A percentile compares a stretch with the other conserved stretches of the same genome.
phyloP scores from a whole-genome alignment of 352 stramenopile species.

The Peronospora belbahrii region DNA sequence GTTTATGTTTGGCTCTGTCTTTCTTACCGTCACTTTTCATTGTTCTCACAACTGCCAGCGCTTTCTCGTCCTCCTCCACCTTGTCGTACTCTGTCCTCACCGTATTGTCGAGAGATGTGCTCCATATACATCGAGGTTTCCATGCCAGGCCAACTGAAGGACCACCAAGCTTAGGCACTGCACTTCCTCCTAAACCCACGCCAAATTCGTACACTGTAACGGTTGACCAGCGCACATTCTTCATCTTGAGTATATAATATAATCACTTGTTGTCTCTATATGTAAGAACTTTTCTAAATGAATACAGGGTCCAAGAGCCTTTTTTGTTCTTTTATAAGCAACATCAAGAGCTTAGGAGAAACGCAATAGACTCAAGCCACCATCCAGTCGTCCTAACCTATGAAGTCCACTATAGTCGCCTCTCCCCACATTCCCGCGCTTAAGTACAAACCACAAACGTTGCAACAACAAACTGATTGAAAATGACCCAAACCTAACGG shows the following conservation, averaged over 20 bases:
- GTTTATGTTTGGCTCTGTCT: constrained; percentile 14
- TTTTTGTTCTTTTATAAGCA: constrained; percentile 12
- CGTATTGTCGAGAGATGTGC: constrained; percentile 30
- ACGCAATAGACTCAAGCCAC: constrained; percentile 2
- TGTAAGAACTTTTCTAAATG: constrained; percentile 10
- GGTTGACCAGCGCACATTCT: constrained; percentile 54
- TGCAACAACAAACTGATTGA: not conserved
- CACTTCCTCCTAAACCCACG: constrained; percentile 40
- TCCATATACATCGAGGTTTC: constrained; percentile 41
- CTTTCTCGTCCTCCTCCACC: constrained; percentile 7
- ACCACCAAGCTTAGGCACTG: constrained; percentile 41
- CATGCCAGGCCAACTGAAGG: constrained; percentile 46
- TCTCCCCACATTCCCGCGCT: constrained; percentile 7
- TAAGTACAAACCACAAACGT: constrained; percentile 4
- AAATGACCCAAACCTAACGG: constrained; percentile 8
- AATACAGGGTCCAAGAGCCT: not conserved
- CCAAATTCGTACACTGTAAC: constrained; percentile 62
- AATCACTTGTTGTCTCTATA: not conserved
- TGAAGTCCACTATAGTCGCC: constrained; percentile 12
- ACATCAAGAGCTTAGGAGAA: constrained; percentile 1
- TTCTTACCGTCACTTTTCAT: constrained; percentile 12
- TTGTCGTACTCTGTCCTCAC: constrained; percentile 11
- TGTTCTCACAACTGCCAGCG: not conserved
- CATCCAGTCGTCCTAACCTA: constrained; percentile 20
- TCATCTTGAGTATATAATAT: constrained; percentile 5